phyloP scores from a whole-genome alignment of 108 stramenopile genomes.

The Discostella pseudostelligera region DNA sequence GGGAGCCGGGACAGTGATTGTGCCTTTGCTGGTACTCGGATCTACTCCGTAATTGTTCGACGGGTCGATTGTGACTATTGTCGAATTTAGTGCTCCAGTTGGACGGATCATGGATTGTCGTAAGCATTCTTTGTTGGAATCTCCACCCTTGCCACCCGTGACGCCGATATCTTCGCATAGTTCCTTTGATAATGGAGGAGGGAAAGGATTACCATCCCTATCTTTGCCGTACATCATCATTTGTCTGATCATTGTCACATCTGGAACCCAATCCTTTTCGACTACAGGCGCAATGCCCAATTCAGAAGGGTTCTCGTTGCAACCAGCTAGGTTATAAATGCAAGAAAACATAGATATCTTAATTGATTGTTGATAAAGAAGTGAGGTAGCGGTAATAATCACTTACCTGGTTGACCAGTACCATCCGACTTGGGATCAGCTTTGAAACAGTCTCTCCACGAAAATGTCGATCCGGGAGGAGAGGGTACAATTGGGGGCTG shows the following conservation, averaged over 20 bases:
- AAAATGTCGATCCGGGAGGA: constrained; percentile 32
- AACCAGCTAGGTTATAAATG: constrained; percentile 31
- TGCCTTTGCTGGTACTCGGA: constrained; percentile 7
- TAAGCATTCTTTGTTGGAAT: constrained; percentile 49
- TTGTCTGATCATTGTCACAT: constrained; percentile 66
- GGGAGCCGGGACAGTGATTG: constrained; percentile 38
- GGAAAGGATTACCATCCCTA: constrained; percentile 66
- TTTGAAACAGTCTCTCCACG: constrained; percentile 67
- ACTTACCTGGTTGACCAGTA: constrained; percentile 19
- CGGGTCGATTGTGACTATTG: constrained; percentile 36
- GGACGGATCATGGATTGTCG: constrained; percentile 26
- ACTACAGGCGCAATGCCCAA: constrained; percentile 24
- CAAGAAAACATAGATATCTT: neutral
- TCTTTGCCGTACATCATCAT: constrained; percentile 62
- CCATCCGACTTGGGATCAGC: constrained; percentile 35
- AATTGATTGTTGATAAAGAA: neutral
- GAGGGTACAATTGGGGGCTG: constrained; percentile 44
- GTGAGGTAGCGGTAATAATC: neutral
- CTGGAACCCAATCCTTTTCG: constrained; percentile 60
- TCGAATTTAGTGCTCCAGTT: constrained; percentile 39
- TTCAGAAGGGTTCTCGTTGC: constrained; percentile 52
- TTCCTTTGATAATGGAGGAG: constrained; percentile 57
- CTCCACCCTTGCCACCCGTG: constrained; percentile 36
- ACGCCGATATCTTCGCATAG: constrained; percentile 60
- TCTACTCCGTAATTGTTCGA: constrained; percentile 38